phyloP scores from a whole-genome alignment of 2,329 filamentous ascomycete species.

The Sclerotinia glacialis region DNA sequence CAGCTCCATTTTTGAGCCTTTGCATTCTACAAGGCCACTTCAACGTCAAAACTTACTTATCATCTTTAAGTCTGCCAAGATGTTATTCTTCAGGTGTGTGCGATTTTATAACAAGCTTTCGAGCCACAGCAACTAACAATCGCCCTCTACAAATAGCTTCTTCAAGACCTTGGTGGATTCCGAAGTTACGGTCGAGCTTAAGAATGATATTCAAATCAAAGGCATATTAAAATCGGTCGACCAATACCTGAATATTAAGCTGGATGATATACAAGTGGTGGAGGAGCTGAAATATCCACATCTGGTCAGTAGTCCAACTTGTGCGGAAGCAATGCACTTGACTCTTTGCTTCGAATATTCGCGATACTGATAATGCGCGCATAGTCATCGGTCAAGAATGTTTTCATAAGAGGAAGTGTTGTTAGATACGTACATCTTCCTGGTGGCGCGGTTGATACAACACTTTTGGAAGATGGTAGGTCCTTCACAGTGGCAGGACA shows the following conservation, averaged over 20 bases:
- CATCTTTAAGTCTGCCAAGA: background rate
- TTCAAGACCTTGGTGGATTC: constrained; percentile 99
- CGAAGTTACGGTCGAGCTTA: constrained; percentile 96
- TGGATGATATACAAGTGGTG: constrained; percentile 89
- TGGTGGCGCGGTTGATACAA: constrained; percentile 64
- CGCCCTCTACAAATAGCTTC: constrained; percentile 59
- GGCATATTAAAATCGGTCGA: constrained; percentile 96
- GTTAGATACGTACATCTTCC: constrained; percentile 73
- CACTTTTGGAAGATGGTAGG: constrained; percentile 67
- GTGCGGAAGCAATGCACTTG: background rate
- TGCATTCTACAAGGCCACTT: background rate
- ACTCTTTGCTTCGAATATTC: background rate
- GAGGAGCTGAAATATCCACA: constrained; percentile 96
- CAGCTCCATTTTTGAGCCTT: constrained; percentile 8
- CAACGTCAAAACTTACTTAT: background rate
- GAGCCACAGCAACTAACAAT: background rate
- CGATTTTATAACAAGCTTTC: background rate
- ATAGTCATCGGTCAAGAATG: constrained; percentile 70
- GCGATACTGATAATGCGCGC: constrained; percentile 23
- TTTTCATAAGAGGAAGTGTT: constrained; percentile 73
- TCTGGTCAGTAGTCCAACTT: constrained; percentile 53
- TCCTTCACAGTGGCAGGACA: constrained; percentile 18
- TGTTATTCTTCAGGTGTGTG: constrained; percentile 14
- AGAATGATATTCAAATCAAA: constrained; percentile 97
- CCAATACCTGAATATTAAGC: constrained; percentile 98